Base-by-base conservation (phyloP, 257 asterid species). In the Echium plantagineum region DNA sequence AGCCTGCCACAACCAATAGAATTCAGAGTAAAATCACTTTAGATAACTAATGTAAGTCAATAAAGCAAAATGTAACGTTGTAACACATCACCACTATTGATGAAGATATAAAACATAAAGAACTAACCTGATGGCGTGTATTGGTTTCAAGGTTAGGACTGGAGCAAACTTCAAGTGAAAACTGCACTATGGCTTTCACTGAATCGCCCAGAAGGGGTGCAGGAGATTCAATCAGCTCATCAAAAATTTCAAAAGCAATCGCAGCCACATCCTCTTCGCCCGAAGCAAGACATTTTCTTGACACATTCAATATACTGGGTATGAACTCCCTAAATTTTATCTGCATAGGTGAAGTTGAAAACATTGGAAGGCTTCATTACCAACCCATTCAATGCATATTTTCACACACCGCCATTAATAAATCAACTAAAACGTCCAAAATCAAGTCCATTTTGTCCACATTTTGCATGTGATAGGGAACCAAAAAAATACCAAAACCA, bases 121-220 rank as follows among this genome's bases (percentile, higher is more conserved):
- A 58, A 59, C 74, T 74, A 52, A 91, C 98, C 98, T 88, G 98
- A 67, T 91, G 98, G 66, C 98, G 90, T 19, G 98, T 91, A 71
- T 74, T 91, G 28, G 94, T 55, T 63, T 87, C 96, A 71, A 91
- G 80, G 71, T 69, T 85, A 59, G 87, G 70, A 73, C 88, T 88
- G 48, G 96, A 77, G 76, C 95, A 88, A 75, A 91, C 96, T 77
- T 89, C 99, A 64, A 93, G 97, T 63, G 99, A 84, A 73, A 93
- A 89, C 46, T 89, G 99, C 70, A 93, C 96, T 57, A 93, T 93
- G 63, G 96, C 73, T 76, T 83, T 93, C 30, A 93, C 95, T 49
- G 99, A 93, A 47, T 93, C 97, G 65, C 99, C 99, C 67, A 93
- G 95, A 72, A 93, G 85, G 59, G 97, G 99, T 58, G 96, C 97